Evolutionary conservation across 2,329 filamentous ascomycete genomes (phyloP), one percentile per base, ranked within the genome.

Genomic region (Hyphodiscus sp.): DNA sequence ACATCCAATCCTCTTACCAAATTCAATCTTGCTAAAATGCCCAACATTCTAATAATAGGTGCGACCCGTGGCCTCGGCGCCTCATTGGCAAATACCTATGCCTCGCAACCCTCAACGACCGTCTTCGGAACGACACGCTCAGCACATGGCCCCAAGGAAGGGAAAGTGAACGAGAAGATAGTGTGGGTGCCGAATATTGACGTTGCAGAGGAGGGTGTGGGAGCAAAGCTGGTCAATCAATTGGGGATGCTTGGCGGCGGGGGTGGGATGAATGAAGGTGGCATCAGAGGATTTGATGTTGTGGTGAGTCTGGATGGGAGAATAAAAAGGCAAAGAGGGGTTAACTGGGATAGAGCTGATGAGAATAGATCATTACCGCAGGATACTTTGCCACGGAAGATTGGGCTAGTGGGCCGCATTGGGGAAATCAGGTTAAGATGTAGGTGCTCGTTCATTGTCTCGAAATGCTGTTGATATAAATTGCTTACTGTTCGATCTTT

Each of bases 381-480:
- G 85, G 86, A 8, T 82, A 85, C 67, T 89, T 90, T 63, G 76
- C 74, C 19, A 83, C 79, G 2, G 86, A 89, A 62, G 77, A 81
- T 56, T 81, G 87, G 54, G 64, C 62, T 18, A 70, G 76, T 49
- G 74, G 81, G 1, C 85, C 84, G 0, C 77, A 83, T 57, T 89
- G 82, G 76, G 78, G 81, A 26, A 80, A 82, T 30, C 75, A 89
- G 67, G 75, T 87, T 48, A 78, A 75, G 58, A 89, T 88, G 83
- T 89, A 89, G 8, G 23, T 26, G 23, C 23, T 26, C 23, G 23
- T 26, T 26, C 23, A 26, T 26, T 26, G 23, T 8, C 23, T 26
- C 23, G 8, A 26, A 26, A 26, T 26, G 23, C 4, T 26, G 8
- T 26, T 26, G 23, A 26, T 26, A 4, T 8, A 3, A 26, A 26